A percentile compares a stretch with the other conserved stretches of the same genome.
Evolutionary conservation across 306 rosid genomes (phyloP).

Genomic region (Pterocarpus santalinus): DNA sequence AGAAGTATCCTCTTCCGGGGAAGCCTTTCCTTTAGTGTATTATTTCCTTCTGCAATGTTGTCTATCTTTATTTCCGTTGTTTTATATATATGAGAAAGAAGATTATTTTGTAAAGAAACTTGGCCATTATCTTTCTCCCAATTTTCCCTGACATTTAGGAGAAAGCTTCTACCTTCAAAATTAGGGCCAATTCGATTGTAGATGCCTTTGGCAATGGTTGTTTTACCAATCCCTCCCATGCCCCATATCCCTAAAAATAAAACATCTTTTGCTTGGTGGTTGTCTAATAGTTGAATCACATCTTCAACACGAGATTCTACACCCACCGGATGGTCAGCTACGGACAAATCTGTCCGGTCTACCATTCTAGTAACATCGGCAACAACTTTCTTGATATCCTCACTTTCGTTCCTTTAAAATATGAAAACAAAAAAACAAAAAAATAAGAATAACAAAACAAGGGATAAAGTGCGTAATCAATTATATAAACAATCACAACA

Average conservation of each 20-base stretch:
- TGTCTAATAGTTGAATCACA: not conserved
- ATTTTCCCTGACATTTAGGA: not conserved
- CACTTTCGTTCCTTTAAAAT: not conserved
- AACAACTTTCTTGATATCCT: slow-evolving; percentile 5
- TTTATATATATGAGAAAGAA: not conserved
- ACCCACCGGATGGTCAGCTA: not conserved
- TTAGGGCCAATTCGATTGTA: not conserved
- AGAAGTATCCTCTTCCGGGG: not conserved
- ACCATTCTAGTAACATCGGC: not conserved
- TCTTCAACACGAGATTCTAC: not conserved
- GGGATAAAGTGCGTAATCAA: too few species aligned
- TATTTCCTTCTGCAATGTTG: not conserved
- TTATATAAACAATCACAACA: too few species aligned
- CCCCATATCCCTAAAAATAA: not conserved
- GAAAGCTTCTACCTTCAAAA: slow-evolving; percentile 9
- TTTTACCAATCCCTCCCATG: not conserved
- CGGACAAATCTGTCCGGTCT: not conserved
- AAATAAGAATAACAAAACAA: too few species aligned
- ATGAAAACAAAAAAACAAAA: too few species aligned
- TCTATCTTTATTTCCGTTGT: not conserved
- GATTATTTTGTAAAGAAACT: not conserved
- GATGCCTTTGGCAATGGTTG: not conserved
- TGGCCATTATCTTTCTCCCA: not conserved
- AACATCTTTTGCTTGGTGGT: too few species aligned
- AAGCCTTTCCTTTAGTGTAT: slow-evolving; percentile 2